phyloP scores from a whole-genome alignment of 352 stramenopile genomes.

The Pseudoperonospora humuli region DNA sequence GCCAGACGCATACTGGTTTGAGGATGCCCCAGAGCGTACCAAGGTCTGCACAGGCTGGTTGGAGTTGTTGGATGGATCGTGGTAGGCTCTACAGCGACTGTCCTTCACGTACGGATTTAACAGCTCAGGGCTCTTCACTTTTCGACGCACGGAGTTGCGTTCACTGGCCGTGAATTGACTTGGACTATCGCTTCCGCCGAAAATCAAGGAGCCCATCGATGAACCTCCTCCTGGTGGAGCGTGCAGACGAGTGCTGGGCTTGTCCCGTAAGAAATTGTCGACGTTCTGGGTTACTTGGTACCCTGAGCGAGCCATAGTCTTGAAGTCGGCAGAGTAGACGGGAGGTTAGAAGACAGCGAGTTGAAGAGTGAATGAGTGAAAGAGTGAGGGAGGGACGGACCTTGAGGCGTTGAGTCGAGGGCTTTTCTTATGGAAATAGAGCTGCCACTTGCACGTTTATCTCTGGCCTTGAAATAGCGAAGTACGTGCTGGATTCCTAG shows the following conservation, averaged over 20 bases:
- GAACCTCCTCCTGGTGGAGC: conserved; percentile 61
- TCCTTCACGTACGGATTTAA: conserved; percentile 44
- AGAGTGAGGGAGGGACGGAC: no score
- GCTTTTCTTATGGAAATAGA: conserved; percentile 17
- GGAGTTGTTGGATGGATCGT: conserved; percentile 17
- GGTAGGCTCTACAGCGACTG: conserved; percentile 16
- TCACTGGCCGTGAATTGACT: conserved; percentile 45
- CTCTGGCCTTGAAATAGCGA: conserved; percentile 17
- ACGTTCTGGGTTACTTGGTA: conserved; percentile 70
- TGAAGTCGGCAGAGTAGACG: neutral
- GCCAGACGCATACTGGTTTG: conserved; percentile 78
- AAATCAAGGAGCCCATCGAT: conserved; percentile 70
- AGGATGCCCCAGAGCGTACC: conserved; percentile 31
- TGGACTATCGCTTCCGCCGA: conserved; percentile 40
- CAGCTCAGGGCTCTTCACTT: conserved; percentile 46
- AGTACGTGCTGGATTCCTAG: conserved; percentile 4
- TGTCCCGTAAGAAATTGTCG: conserved; percentile 72
- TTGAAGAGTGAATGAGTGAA: conserved; percentile 26
- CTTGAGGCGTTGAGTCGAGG: neutral
- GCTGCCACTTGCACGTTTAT: conserved; percentile 4
- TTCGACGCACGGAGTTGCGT: conserved; percentile 29
- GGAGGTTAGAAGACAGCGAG: conserved; percentile 8
- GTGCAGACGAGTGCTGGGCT: conserved; percentile 70
- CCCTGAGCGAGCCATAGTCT: conserved; percentile 44
- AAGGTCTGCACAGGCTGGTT: conserved; percentile 15